Conservation (phyloP, 179 eudicot genomes). For the Camellia oleifera region DNA sequence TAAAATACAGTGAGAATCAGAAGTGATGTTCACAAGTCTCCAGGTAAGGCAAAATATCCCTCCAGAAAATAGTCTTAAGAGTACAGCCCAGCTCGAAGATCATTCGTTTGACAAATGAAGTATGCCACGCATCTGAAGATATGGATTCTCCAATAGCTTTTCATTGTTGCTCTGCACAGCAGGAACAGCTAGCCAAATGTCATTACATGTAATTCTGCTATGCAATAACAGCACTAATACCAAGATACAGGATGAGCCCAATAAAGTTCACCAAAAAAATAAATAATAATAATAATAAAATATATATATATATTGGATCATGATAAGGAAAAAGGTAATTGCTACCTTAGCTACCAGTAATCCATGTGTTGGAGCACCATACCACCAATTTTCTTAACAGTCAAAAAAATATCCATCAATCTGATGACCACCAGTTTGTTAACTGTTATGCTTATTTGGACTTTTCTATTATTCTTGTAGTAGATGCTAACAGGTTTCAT, state of each 20-base stretch:
- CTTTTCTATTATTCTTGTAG: neutral
- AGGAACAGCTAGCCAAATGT: neutral
- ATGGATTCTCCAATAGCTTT: conserved; percentile 94
- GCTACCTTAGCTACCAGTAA: neutral
- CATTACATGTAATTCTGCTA: conserved; percentile 1
- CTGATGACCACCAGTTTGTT: neutral
- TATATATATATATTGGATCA: neutral
- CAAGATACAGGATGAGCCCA: neutral
- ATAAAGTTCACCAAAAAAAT: neutral
- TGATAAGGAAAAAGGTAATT: neutral
- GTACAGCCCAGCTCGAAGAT: conserved; percentile 32
- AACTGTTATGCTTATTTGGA: neutral
- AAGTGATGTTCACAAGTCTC: neutral
- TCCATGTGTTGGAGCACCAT: neutral
- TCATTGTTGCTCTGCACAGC: conserved; percentile 88
- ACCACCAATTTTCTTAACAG: neutral
- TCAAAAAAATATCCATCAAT: neutral
- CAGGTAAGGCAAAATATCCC: neutral
- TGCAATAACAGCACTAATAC: conserved; percentile 1
- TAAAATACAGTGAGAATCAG: neutral
- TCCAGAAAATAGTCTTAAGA: neutral
- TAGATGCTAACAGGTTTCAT: neutral
- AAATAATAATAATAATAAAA: too few species aligned
- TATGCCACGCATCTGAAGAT: conserved; percentile 99
- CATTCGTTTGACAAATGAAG: conserved; percentile 88